Percentiles rank a stretch among this genome's conserved stretches.
Conservation (phyloP, 2,329 filamentous ascomycete species). For the Penicillium sp. region DNA sequence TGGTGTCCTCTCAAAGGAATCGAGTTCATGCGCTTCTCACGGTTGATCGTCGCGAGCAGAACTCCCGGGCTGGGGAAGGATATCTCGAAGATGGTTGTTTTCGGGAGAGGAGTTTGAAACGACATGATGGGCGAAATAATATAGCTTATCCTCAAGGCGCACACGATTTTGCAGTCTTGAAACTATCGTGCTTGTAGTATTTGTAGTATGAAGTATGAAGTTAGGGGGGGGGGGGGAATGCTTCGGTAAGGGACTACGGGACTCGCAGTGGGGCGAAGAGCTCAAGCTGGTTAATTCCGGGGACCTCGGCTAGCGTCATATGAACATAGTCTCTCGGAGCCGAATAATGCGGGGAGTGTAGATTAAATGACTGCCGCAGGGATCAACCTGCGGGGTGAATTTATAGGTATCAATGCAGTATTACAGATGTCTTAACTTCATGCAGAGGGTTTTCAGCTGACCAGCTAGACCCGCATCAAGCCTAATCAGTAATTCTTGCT, state of each 20-base stretch:
- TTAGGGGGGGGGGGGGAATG: not conserved
- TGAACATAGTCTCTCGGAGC: not conserved
- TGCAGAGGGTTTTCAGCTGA: not conserved
- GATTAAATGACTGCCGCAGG: not conserved
- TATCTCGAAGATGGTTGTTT: constrained; percentile 8
- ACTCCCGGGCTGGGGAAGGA: constrained; percentile 47
- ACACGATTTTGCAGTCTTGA: not conserved
- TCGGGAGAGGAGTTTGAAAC: not conserved
- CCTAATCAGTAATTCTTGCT: too few relatives aligned
- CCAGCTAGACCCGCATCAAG: too few relatives aligned
- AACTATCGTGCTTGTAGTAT: not conserved
- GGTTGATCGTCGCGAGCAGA: constrained; percentile 51
- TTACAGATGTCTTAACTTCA: not conserved
- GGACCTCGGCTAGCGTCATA: constrained; percentile 4
- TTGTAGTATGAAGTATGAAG: not conserved
- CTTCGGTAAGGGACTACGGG: not conserved
- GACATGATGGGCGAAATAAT: not conserved
- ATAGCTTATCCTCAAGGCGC: not conserved
- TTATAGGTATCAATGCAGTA: not conserved
- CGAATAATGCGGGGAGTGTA: not conserved
- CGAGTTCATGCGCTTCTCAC: constrained; percentile 46
- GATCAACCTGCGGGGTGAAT: too few relatives aligned
- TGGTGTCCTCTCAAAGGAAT: constrained; percentile 45
- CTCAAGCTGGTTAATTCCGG: not conserved
- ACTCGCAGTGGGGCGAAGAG: not conserved